Evolutionary conservation across 1,284 basidiomycete genomes (phyloP).

Genomic region (Schizophyllum commune): DNA sequence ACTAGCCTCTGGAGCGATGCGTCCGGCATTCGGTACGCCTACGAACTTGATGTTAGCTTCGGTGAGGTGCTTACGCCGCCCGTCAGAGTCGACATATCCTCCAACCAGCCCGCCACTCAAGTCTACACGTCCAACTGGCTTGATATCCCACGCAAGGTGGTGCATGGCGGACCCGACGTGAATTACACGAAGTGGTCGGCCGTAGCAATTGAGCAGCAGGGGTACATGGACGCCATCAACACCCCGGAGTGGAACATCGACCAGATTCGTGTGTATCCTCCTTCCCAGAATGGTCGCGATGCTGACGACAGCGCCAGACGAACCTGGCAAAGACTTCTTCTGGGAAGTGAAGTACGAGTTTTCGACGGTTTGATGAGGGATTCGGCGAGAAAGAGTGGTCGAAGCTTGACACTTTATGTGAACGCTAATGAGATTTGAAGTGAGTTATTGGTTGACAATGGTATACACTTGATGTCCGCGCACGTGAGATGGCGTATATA

Average conservation of each 20-base stretch:
- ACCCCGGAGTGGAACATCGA: constrained; percentile 45
- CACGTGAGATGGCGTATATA: too few relatives aligned
- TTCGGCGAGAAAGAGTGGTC: not conserved
- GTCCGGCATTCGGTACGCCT: constrained; percentile 41
- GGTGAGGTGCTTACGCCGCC: not conserved
- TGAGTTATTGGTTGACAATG: too few relatives aligned
- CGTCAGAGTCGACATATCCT: constrained; percentile 39
- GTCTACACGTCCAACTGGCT: constrained; percentile 36
- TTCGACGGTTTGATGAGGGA: not conserved
- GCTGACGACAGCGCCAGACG: not conserved
- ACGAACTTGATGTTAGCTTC: too few relatives aligned
- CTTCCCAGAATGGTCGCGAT: too few relatives aligned
- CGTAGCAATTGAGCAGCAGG: constrained; percentile 50
- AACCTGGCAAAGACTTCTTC: not conserved
- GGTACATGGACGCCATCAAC: constrained; percentile 48
- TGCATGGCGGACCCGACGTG: constrained; percentile 39
- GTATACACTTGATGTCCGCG: too few relatives aligned
- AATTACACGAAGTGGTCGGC: constrained; percentile 38
- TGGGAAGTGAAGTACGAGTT: not conserved
- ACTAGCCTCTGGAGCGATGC: constrained; percentile 33
- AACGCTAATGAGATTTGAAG: not conserved
- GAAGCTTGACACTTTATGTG: not conserved
- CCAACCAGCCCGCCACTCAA: constrained; percentile 43
- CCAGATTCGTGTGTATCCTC: constrained; percentile 40
- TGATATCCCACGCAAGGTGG: constrained; percentile 37